These are phyloP conservation scores for Peterozyma toletana DNA, from an alignment of 805 yeast genomes.

Conservation along the genomic window DNA sequence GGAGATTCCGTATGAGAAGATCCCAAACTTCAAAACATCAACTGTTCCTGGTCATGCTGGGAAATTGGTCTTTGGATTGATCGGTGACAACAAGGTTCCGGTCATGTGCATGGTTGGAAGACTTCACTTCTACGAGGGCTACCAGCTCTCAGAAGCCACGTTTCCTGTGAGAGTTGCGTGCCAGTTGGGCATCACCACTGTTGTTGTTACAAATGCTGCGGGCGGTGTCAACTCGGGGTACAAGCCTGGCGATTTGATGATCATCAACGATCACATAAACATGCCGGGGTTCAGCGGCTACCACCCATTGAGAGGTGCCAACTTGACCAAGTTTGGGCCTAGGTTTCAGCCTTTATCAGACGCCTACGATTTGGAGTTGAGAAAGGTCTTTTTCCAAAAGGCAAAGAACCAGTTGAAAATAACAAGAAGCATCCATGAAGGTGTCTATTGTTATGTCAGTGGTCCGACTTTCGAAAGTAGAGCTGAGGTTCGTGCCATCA, in stretches of 20 bases:
- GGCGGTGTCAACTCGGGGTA: conserved; percentile 72
- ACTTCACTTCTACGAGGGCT: conserved; percentile 89
- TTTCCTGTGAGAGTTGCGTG: conserved; percentile 79
- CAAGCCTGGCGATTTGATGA: conserved; percentile 86
- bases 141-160: conserved; percentile 71
- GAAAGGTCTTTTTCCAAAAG: conserved; percentile 51
- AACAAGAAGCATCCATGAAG: conserved; percentile 71
- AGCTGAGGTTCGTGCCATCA: conserved; percentile 80
- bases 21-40: conserved; percentile 76
- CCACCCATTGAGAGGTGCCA: conserved; percentile 86
- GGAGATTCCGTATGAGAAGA: conserved; percentile 52
- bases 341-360: conserved; percentile 85
- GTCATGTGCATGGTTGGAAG: conserved; percentile 94
- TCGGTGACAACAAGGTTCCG: conserved; percentile 63
- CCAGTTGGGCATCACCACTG: conserved; percentile 47
- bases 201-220: conserved; percentile 93
- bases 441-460: conserved; percentile 74
- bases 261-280: conserved; percentile 83
- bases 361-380: conserved; percentile 73
- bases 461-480: conserved; percentile 94
- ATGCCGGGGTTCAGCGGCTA: conserved; percentile 86
- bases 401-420: conserved; percentile 33
- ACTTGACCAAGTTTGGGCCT: conserved; percentile 73
- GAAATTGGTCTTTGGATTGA: conserved; percentile 66
- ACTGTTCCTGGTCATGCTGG: conserved; percentile 94